phyloP scores from a whole-genome alignment of 2,329 filamentous ascomycete genomes.

The Kalaharituber pfeilii region DNA sequence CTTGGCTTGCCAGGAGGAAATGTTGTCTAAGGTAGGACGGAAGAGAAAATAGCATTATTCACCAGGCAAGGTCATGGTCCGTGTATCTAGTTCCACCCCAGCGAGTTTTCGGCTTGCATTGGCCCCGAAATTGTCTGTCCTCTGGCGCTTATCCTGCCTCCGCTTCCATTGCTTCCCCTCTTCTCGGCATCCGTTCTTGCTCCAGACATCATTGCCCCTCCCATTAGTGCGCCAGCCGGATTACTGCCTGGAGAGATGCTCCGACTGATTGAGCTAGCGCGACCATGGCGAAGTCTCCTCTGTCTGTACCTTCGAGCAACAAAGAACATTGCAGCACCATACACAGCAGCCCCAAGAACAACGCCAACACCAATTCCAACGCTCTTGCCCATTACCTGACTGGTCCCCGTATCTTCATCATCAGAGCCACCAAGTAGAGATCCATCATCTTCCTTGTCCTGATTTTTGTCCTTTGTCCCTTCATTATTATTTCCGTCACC shows the following conservation, averaged over 20 bases:
- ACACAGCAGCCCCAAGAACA: slow-evolving; percentile 62
- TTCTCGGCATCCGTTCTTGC: slow-evolving; percentile 40
- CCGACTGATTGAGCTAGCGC: slow-evolving; percentile 51
- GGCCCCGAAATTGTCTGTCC: slow-evolving; percentile 70
- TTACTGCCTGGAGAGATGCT: slow-evolving; percentile 35
- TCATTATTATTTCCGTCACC: slow-evolving; percentile 24
- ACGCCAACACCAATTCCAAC: slow-evolving; percentile 60
- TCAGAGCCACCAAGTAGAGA: slow-evolving; percentile 18
- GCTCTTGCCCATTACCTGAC: slow-evolving; percentile 45
- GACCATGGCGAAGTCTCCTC: slow-evolving; percentile 60
- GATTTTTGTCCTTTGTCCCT: slow-evolving; percentile 28
- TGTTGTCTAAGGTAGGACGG: neutral
- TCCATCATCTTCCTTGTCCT: slow-evolving; percentile 27
- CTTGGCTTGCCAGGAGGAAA: neutral
- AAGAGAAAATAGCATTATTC: neutral
- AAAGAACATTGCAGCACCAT: slow-evolving; percentile 87
- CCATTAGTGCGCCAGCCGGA: slow-evolving; percentile 44
- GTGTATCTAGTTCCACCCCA: slow-evolving; percentile 47
- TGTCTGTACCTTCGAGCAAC: slow-evolving; percentile 80
- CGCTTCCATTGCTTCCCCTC: slow-evolving; percentile 46
- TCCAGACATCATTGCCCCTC: slow-evolving; percentile 39
- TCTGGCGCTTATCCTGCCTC: slow-evolving; percentile 36
- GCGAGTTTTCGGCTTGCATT: slow-evolving; percentile 81
- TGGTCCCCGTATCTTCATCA: slow-evolving; percentile 29
- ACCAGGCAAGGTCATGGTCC: neutral